Evolutionary conservation across 441 rosid species (phyloP).

Genomic region (Macaranga tanarius): DNA sequence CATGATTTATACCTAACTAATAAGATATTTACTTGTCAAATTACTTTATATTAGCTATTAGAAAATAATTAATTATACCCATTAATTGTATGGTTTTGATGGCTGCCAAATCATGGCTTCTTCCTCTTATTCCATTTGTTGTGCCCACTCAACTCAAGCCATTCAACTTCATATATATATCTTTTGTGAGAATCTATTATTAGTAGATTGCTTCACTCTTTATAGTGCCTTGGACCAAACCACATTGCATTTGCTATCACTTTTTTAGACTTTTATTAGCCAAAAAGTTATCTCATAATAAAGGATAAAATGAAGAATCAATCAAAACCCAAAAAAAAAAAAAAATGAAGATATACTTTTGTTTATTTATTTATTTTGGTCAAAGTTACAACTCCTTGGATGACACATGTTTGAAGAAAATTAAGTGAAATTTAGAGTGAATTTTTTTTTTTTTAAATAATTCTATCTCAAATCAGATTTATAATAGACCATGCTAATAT

Average conservation of each 20-base stretch:
- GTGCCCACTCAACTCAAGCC: background rate
- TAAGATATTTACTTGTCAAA: background rate
- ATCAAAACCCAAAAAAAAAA: too few relatives aligned
- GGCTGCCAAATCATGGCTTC: background rate
- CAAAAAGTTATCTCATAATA: background rate
- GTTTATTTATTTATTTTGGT: too few relatives aligned
- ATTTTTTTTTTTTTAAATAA: too few relatives aligned
- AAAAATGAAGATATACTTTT: too few relatives aligned
- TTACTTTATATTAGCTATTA: background rate
- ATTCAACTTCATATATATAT: background rate
- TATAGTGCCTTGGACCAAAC: slow-evolving; percentile 1
- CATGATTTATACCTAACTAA: background rate
- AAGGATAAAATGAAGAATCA: too few relatives aligned
- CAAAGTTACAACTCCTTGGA: too few relatives aligned
- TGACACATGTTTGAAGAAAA: too few relatives aligned
- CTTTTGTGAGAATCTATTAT: background rate
- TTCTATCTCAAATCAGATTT: too few relatives aligned
- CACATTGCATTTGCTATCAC: background rate
- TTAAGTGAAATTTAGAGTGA: too few relatives aligned
- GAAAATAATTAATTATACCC: background rate
- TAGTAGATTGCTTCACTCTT: slow-evolving; percentile 9
- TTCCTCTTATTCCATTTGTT: background rate
- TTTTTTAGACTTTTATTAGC: background rate
- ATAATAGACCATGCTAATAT: too few relatives aligned
- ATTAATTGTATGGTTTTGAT: background rate